Evolutionary conservation across 148 eudicot species (phyloP).

Genomic region (Amaranthus cruentus): DNA sequence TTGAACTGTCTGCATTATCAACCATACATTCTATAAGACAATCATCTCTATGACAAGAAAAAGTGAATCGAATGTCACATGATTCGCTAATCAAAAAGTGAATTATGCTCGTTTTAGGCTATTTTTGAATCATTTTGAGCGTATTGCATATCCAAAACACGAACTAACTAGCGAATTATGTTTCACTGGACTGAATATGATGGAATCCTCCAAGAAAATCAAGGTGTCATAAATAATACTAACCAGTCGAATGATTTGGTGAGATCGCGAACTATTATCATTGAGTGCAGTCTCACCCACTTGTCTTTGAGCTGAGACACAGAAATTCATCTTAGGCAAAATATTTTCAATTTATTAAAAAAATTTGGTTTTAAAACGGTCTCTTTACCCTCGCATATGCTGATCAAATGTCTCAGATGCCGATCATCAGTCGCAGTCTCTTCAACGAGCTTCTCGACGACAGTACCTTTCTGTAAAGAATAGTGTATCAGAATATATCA

Average conservation of each 20-base stretch:
- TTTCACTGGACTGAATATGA: too few relatives aligned
- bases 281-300: constrained; percentile 94
- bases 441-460: constrained; percentile 89
- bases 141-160: too few relatives aligned
- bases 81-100: too few relatives aligned
- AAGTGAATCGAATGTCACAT: too few relatives aligned
- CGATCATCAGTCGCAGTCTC: constrained; percentile 64
- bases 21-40: constrained; percentile 7
- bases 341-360: not conserved
- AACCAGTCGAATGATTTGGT: constrained; percentile 96
- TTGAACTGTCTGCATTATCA: constrained; percentile 72
- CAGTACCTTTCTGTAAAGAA: constrained; percentile 78
- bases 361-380: not conserved
- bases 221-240: constrained; percentile 15
- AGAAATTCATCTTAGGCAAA: not conserved
- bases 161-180: too few relatives aligned
- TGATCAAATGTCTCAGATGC: constrained; percentile 69
- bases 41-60: not conserved
- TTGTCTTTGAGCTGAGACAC: constrained; percentile 82
- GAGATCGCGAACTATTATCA: constrained; percentile 88
- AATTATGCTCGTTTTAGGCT: too few relatives aligned
- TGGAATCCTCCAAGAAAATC: not conserved
- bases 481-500: not conserved
- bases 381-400: constrained; percentile 81
- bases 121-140: too few relatives aligned